phyloP scores from a whole-genome alignment of 2,329 filamentous ascomycete genomes.

The Colletotrichum magnum region DNA sequence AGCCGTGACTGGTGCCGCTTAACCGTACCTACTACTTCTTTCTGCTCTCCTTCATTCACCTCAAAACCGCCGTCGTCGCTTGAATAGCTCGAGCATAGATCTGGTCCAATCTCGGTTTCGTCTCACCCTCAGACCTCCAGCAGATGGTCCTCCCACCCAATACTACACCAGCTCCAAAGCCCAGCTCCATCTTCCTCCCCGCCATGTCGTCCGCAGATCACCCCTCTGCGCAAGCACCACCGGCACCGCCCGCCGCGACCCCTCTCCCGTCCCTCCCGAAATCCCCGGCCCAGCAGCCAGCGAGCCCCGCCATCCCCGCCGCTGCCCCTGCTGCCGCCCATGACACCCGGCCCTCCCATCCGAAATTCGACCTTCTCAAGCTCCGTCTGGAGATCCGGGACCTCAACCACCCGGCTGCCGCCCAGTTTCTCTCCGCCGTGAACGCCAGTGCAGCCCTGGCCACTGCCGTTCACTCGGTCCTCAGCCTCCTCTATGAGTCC shows the following conservation, averaged over 20 bases:
- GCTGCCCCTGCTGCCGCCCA: conserved; percentile 14
- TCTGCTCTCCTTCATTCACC: too few relatives aligned
- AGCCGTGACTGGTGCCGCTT: too few relatives aligned
- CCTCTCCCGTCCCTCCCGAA: conserved; percentile 32
- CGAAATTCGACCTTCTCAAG: conserved; percentile 59
- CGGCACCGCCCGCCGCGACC: conserved; percentile 28
- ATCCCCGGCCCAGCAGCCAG: conserved; percentile 20
- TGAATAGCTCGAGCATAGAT: too few relatives aligned
- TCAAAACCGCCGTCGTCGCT: too few relatives aligned
- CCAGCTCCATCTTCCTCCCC: conserved; percentile 37
- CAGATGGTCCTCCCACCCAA: conserved; percentile 37
- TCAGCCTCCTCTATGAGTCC: conserved; percentile 78
- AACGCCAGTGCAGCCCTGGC: conserved; percentile 74
- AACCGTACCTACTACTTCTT: too few relatives aligned
- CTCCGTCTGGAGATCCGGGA: conserved; percentile 73
- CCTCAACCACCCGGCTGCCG: conserved; percentile 71
- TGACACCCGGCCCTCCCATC: conserved; percentile 7
- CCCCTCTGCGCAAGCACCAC: conserved; percentile 20
- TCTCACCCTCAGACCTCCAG: not conserved
- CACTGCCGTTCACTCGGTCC: conserved; percentile 75
- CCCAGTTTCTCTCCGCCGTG: conserved; percentile 76
- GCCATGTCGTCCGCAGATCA: conserved; percentile 38
- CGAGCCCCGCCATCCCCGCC: not conserved
- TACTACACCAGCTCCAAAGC: conserved; percentile 32
- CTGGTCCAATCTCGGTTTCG: too few relatives aligned